phyloP scores from a whole-genome alignment of 208 protist genomes.

The Acanthamoeba triangularis region DNA sequence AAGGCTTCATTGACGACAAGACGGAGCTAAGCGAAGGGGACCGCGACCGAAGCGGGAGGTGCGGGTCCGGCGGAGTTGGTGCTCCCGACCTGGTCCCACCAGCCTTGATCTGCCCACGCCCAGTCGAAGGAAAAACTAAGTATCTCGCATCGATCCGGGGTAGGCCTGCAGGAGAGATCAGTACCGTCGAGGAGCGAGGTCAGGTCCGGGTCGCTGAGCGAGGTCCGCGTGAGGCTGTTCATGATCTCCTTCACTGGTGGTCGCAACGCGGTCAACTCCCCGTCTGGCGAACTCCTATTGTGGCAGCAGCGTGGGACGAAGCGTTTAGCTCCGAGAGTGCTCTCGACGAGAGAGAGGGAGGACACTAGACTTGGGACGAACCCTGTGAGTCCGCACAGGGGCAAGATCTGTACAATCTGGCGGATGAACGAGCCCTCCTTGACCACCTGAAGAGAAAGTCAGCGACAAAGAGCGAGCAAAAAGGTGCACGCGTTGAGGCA shows the following conservation, averaged over 20 bases:
- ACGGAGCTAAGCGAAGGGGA: not conserved
- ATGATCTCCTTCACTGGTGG: conserved; percentile 19
- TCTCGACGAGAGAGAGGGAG: not conserved
- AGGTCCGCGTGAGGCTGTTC: conserved; percentile 28
- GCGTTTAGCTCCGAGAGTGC: not conserved
- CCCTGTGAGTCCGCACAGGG: not conserved
- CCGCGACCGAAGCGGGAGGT: not conserved
- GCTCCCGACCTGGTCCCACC: not conserved
- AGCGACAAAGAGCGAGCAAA: no score
- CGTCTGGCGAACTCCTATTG: not conserved
- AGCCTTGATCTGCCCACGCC: not conserved
- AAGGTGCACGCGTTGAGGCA: not conserved
- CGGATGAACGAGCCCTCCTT: not conserved
- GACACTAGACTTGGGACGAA: not conserved
- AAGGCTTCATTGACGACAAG: not conserved
- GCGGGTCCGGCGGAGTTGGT: not conserved
- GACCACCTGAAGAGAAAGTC: not conserved
- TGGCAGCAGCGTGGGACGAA: no score
- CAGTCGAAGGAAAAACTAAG: not conserved
- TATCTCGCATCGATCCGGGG: not conserved
- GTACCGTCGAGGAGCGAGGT: not conserved
- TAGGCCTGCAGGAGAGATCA: no score
- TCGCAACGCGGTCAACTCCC: not conserved
- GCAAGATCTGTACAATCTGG: not conserved
- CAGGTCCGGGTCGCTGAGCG: not conserved